Base-by-base conservation (phyloP, 2,329 filamentous ascomycete genomes). In the Ramularia collo-cygni region DNA sequence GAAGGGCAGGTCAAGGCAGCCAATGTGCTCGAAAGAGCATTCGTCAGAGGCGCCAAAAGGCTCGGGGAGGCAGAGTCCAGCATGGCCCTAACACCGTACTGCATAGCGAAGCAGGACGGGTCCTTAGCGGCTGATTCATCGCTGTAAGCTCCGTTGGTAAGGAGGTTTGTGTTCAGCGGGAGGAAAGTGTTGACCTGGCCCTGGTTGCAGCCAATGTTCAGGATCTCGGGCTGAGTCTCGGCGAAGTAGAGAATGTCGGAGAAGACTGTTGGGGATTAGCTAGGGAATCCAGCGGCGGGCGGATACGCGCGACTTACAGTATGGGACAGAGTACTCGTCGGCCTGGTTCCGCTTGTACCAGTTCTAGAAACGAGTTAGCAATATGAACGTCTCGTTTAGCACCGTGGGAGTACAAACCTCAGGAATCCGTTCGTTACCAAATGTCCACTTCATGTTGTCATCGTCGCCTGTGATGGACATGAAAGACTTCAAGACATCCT, bases 81-180 rank as follows among this genome's bases (percentile, higher is more conserved):
- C 44, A 56, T 16, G 16, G 31, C 16, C 43, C 5, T 48, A 21
- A 42, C 37, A 12, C 48, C 48, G 35, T 51, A 56, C 37, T 45
- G 44, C 10, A 36, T 24, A n/a, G 44, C 52, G 46, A 57, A 57
- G 46, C 55, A 59, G 19, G 54, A 12, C 1, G 56, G 56, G 50
- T 48, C 57, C 19, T 36, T 33, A 18, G 50, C 49, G 15, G 46
- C 43, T 39, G 57, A 46, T 12, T 56, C 43, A 4, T 56, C 46
- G 44, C 68, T 72, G 41, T 68, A 65, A 0, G 72, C 61, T 17
- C 65, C 65, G 37, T 55, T 58, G 26, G 63, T 64, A 12, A 69
- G 40, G 30, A 59, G 48, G 8, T 35, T 45, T 8, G 61, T 35
- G 46, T 64, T 53, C 44, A 66, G 39, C 15, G 50, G 47, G 19